Base-by-base conservation (phyloP, 1,139 yeast genomes). In the Cylindricascospora bacillispora region DNA sequence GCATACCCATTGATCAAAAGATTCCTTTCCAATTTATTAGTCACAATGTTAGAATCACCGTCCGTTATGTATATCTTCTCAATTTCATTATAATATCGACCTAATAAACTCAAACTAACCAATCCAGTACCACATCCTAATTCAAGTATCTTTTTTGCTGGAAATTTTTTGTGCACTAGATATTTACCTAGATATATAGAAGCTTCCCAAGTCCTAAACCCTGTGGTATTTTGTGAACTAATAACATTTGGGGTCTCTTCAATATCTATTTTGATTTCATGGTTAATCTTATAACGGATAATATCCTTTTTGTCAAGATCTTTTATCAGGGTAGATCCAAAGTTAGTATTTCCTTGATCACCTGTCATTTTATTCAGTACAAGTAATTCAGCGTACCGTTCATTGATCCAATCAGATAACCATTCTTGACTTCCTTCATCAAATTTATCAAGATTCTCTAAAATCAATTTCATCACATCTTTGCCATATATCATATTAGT, bases 191-290 rank as follows among this genome's bases (percentile, higher is more conserved):
- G 56, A 35, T 62, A 82, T n/a, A 81, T 43, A 0, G 94, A 80
- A 1, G 95, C 95, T 49, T 83, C 95, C 97, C 97, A 86, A 0
- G 97, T 86, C 26, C 95, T 60, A 35, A 73, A 58, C 0, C 97
- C 97, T 0, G 97, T 86, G 1, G 93, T 78, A 5, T 92, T 93
- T 18, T 59, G 51, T 0, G 83, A 83, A 12, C 82, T 68, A 7
- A 82, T 69, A 29, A 80, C 39, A 34, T 65, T 60, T 1, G 86
- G 92, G 0, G 70, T 63, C 45, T 80, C 92, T 33, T 57, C 57
- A 3, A 78, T 67, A 3, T 52, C 45, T 1, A 77, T 59, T 4
- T 50, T 49, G 1, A 44, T 30, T 1, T 44, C 48, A 3, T 36
- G 38, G 6, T 41, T 39, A 13, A 73, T 45, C 4, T 51, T 48